These are phyloP conservation scores for Emergomyces africanus DNA, from an alignment of 2,329 filamentous ascomycete genomes.

Conservation along the genomic window DNA sequence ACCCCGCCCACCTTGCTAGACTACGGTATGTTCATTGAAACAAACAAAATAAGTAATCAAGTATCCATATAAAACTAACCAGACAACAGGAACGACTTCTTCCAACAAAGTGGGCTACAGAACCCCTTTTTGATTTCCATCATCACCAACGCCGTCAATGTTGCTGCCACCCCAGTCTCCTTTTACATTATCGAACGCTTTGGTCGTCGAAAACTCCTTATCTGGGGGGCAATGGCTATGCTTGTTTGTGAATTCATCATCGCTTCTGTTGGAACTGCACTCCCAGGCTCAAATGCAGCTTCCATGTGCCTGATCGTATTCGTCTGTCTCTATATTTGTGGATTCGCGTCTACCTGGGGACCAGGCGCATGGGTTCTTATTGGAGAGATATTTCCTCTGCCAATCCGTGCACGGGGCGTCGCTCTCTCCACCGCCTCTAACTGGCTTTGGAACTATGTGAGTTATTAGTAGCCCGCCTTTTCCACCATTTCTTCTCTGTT, in stretches of 20 bases:
- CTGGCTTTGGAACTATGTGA: conserved; percentile 49
- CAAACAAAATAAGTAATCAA: not conserved
- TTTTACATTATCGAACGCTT: conserved; percentile 42
- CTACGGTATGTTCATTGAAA: not conserved
- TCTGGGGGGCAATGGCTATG: conserved; percentile 42
- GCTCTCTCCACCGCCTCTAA: conserved; percentile 48
- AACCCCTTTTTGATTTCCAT: conserved; percentile 41
- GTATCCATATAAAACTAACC: not conserved
- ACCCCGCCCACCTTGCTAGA: conserved; percentile 1
- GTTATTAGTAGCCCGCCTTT: conserved; percentile 28
- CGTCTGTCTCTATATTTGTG: conserved; percentile 43
- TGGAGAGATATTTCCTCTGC: conserved; percentile 49
- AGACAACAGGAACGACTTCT: conserved; percentile 36
- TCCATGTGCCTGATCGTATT: conserved; percentile 37
- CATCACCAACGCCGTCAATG: conserved; percentile 42
- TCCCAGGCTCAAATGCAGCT: conserved; percentile 23
- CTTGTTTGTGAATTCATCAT: conserved; percentile 41
- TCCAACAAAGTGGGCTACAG: conserved; percentile 35
- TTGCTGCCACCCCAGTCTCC: conserved; percentile 40
- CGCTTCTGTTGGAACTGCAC: conserved; percentile 35
- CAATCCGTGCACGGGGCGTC: conserved; percentile 50
- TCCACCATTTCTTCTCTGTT: conserved; percentile 25
- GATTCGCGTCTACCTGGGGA: conserved; percentile 42
- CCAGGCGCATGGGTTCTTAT: conserved; percentile 41
- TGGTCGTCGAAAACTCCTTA: conserved; percentile 40